phyloP scores from a whole-genome alignment of 192 early-diverging fungal genomes.

The Geosiphon pyriformis region DNA sequence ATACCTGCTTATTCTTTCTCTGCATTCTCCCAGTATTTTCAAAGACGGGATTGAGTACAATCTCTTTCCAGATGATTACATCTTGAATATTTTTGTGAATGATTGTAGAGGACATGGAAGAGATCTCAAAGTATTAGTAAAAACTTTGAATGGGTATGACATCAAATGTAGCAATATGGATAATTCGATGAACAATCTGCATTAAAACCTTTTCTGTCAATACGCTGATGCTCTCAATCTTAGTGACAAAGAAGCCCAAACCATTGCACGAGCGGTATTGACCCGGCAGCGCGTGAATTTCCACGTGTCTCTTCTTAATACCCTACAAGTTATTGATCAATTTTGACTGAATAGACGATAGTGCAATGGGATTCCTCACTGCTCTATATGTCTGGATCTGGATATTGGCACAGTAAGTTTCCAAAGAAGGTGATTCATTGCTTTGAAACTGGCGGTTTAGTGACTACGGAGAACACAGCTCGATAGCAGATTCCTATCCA shows the following conservation, averaged over 20 bases:
- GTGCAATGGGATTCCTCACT: slow-evolving; percentile 12
- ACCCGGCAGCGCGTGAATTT: slow-evolving; percentile 5
- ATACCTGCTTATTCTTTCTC: slow-evolving; percentile 23
- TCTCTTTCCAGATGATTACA: slow-evolving; percentile 20
- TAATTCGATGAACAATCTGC: slow-evolving; percentile 22
- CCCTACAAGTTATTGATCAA: neutral
- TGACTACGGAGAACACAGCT: slow-evolving; percentile 15
- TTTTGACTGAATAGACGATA: slow-evolving; percentile 2
- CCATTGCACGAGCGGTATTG: neutral
- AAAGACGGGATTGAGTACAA: neutral
- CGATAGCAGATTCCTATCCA: neutral
- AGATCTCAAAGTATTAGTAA: slow-evolving; percentile 28
- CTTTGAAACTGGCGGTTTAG: neutral
- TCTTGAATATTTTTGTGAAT: slow-evolving; percentile 29
- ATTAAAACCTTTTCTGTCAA: slow-evolving; percentile 11
- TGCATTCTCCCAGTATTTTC: neutral
- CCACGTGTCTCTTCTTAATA: no score
- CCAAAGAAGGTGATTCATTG: neutral
- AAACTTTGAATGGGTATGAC: neutral
- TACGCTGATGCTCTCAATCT: slow-evolving; percentile 16
- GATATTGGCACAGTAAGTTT: slow-evolving; percentile 25
- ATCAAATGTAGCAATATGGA: slow-evolving; percentile 22
- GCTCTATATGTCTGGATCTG: slow-evolving; percentile 35
- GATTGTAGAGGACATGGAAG: slow-evolving; percentile 38
- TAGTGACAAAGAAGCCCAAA: neutral